These are phyloP conservation scores for Mikania micrantha DNA, from an alignment of 129 eudicot species.

Conservation along the genomic window DNA sequence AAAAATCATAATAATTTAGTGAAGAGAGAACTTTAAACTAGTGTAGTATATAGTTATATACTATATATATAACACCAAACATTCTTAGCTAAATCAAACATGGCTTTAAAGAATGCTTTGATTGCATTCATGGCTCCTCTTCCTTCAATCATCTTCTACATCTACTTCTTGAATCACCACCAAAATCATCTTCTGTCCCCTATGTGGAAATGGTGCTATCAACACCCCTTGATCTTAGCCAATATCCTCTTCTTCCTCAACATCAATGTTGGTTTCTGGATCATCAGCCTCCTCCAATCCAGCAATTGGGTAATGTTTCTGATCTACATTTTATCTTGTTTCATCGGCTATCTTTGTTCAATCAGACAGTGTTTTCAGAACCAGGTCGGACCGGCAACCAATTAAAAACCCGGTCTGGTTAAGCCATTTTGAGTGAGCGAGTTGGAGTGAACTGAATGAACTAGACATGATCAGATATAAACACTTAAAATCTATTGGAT, in stretches of 20 bases:
- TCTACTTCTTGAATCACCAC: constrained; percentile 35
- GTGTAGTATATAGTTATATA: too few species aligned
- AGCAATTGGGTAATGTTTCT: constrained; percentile 70
- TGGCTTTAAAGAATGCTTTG: constrained; percentile 44
- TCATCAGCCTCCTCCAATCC: constrained; percentile 63
- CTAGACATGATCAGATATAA: too few species aligned
- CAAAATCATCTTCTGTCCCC: constrained; percentile 29
- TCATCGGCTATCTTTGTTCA: not conserved
- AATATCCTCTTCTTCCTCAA: constrained; percentile 76
- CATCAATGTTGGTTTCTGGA: constrained; percentile 70
- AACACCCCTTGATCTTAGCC: constrained; percentile 69
- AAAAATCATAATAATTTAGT: too few species aligned
- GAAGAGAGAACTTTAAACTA: too few species aligned
- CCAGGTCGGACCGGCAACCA: too few species aligned
- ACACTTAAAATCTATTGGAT: too few species aligned
- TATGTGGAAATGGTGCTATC: constrained; percentile 63
- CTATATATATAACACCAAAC: constrained; percentile 18
- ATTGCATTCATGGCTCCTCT: constrained; percentile 66
- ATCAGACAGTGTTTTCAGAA: too few species aligned
- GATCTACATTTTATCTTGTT: not conserved
- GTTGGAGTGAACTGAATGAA: too few species aligned
- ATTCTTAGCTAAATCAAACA: constrained; percentile 11
- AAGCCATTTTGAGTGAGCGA: too few species aligned
- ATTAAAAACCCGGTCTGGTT: too few species aligned
- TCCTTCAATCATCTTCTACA: constrained; percentile 65